Conservation (phyloP, 2,329 filamentous ascomycete species). For the Scopulariopsis brevicaulis region DNA sequence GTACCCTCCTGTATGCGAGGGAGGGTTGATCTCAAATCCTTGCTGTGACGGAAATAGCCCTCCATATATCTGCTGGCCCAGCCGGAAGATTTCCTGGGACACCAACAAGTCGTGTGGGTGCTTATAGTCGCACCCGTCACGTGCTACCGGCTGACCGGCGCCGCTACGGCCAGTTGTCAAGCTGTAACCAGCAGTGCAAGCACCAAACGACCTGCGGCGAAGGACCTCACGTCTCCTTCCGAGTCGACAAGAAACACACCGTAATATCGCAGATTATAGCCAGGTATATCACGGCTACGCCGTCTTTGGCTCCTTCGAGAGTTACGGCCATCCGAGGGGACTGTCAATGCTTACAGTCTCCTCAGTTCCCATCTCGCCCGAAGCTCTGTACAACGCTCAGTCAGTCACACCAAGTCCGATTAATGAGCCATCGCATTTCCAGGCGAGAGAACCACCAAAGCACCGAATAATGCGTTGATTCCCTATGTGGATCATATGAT, state of each 20-base stretch:
- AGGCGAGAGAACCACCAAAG: neutral
- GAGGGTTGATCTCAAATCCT: neutral
- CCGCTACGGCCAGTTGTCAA: too few relatives aligned
- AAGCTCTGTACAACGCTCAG: neutral
- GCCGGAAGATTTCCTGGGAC: neutral
- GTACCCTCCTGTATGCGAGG: neutral
- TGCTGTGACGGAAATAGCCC: neutral
- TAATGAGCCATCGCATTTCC: neutral
- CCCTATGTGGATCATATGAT: slow-evolving; percentile 2
- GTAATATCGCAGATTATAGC: neutral
- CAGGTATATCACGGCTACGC: neutral
- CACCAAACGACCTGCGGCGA: neutral
- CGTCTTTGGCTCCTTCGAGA: neutral
- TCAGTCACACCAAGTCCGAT: neutral
- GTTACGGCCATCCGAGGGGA: neutral
- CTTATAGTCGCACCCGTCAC: neutral
- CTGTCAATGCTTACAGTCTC: neutral
- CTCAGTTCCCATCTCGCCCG: neutral
- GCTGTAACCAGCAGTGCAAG: too few relatives aligned
- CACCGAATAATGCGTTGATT: neutral
- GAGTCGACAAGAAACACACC: neutral
- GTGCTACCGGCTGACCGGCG: neutral
- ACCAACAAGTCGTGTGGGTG: neutral
- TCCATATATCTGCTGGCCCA: neutral
- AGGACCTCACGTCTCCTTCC: neutral